Conservation (phyloP, 208 protist species). For the Leptomonas seymouri region DNA sequence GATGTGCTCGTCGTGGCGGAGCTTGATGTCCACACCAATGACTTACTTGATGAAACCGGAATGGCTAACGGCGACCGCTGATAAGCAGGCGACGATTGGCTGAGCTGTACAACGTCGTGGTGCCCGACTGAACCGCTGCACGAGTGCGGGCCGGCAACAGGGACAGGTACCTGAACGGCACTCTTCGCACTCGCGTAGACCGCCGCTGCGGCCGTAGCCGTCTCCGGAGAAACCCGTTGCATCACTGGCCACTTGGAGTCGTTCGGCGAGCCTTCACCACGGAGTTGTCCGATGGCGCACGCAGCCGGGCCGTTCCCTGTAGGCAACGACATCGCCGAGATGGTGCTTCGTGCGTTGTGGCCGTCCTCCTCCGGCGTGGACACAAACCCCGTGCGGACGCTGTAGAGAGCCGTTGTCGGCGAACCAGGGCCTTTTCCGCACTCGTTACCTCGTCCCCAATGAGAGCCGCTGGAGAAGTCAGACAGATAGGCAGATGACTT, state of each 20-base stretch:
- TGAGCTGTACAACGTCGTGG: background rate
- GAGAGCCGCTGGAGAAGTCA: constrained; percentile 3
- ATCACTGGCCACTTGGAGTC: background rate
- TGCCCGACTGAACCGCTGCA: background rate
- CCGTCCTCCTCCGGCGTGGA: constrained; percentile 3
- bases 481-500: constrained; percentile 11
- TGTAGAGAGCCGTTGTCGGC: constrained; percentile 34
- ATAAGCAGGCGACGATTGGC: constrained; percentile 4
- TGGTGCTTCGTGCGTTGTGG: background rate
- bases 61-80: constrained; percentile 16
- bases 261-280: background rate
- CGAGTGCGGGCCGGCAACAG: background rate
- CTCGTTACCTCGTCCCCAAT: background rate
- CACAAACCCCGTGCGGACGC: constrained; percentile 38
- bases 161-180: background rate
- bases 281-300: no score
- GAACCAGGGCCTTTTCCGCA: constrained; percentile 9
- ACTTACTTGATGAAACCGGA: constrained; percentile 8
- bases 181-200: background rate
- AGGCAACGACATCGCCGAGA: background rate
- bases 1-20: constrained; percentile 7
- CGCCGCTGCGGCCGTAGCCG: background rate
- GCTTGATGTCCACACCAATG: constrained; percentile 7
- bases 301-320: background rate
- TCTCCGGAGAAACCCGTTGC: constrained; percentile 2